Evolutionary conservation across 1,284 basidiomycete species (phyloP), one percentile per base, ranked within the genome.

Genomic region (Baeospora myosura): DNA sequence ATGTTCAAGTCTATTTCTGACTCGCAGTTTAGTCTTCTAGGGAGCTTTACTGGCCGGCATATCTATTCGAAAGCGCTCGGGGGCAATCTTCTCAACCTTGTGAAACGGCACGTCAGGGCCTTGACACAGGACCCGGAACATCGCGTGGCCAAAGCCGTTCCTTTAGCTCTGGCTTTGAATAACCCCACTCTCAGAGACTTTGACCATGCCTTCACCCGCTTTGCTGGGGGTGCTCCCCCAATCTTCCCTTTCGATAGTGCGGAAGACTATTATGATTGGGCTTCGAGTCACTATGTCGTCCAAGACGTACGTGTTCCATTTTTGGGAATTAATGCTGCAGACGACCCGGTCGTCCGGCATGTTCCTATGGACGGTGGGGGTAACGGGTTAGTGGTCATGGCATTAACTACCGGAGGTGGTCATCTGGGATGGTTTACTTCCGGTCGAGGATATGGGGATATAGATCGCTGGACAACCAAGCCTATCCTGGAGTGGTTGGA

Each of bases 31-130:
- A 10, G 36, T 11, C 23, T 21, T 38, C 22, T 38, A 32, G 67
- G 60, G 25, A 74, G 74, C 26, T 84, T 76, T 58, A 62, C 88
- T 34, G 77, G 81, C 30, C 76, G 75, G 28, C 67, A 79, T 29
- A 60, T 93, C 42, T 97, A 96, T 62, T 88, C 89, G 5, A 78
- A 74, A 52, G 86, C 80, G 24, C 84, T 97, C 81, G 91, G 79
- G 3, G 64, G 68, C 45, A 96, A 95, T 57, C 71, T 96, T 6
- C 63, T 77, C 36, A 72, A 71, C 21, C 63, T 94, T 28, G 63
- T 92, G 49, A 74, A 68, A 50, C 66, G 70, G n/a, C 81, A 94
- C 51, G 58, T 69, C 22, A 62, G 72, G 18, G 47, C 68, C 0
- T 59, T 88, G 16, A 56, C 65, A 22, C 57, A 66, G 44, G 69